phyloP scores from a whole-genome alignment of 2,329 filamentous ascomycete species.

The Cytospora paraplurivora region DNA sequence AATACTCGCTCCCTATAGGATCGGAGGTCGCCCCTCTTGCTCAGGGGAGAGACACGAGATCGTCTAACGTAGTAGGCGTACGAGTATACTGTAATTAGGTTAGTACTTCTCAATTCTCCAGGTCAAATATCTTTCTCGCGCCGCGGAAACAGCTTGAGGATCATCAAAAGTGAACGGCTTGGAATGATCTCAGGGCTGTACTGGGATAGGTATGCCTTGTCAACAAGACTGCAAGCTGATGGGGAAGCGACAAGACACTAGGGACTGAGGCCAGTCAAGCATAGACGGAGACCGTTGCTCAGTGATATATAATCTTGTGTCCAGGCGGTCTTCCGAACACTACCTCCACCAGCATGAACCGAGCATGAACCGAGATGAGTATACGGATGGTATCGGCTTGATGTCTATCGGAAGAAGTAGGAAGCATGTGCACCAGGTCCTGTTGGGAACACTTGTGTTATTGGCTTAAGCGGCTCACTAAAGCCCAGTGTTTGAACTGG shows the following conservation, averaged over 20 bases:
- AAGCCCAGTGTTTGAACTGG: constrained; percentile 3
- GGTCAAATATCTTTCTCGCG: too few species aligned
- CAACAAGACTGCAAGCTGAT: constrained; percentile 7
- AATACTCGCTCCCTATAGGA: constrained; percentile 2
- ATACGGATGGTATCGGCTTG: constrained; percentile 12
- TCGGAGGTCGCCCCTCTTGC: constrained; percentile 3
- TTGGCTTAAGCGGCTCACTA: constrained; percentile 20
- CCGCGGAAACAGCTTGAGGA: too few species aligned
- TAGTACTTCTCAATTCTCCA: too few species aligned
- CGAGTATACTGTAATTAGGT: too few species aligned
- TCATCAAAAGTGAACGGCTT: neutral
- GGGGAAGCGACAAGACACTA: constrained; percentile 17
- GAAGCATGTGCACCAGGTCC: neutral
- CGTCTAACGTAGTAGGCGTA: neutral
- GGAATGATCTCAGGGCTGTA: neutral
- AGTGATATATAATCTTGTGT: constrained; percentile 6
- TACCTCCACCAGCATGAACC: constrained; percentile 5
- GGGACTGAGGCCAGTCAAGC: constrained; percentile 3
- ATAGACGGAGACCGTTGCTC: constrained; percentile 2
- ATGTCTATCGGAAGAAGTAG: constrained; percentile 16
- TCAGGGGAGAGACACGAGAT: neutral
- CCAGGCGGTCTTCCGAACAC: neutral
- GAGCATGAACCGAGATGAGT: constrained; percentile 9
- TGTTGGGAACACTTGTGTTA: neutral
- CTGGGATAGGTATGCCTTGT: neutral